Base-by-base conservation (phyloP, 208 protist genomes). In the Leishmania gerbilli region DNA sequence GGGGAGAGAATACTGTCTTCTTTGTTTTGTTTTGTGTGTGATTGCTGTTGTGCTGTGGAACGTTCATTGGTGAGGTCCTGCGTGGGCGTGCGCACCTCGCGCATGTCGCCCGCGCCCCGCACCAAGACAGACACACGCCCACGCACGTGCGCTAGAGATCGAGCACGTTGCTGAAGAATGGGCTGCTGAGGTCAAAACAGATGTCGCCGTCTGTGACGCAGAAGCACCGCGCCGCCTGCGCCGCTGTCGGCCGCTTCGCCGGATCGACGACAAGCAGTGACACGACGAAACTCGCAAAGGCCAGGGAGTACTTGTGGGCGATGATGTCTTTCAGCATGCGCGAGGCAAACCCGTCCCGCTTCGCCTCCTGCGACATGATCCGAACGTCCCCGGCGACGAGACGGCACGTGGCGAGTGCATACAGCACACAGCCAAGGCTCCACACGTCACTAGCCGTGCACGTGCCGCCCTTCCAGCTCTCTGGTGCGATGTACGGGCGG, bases 381-480 rank as follows among this genome's bases (percentile, higher is more conserved):
- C 93, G 89, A 37, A 95, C 92, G 8, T 68, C 92, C 0, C 77
- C 77, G 11, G 87, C 74, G 4, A 89, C 88, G 34, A 97, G 76
- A 24, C 93, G 90, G 0, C 87, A 84, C 34, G 93, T 95, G 19
- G 94, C 94, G 13, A 96, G 83, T 8, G 93, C 91, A 80, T 97
- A 97, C 17, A 97, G 86, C 17, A 96, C 88, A 79, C 94, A 97
- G n/a, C 93, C 94, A 51, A 95, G 84, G 64, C 92, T 91, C 93
- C 94, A 97, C 37, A 97, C 64, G 79, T 97, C 93, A 81, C 91
- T 96, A 21, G 91, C 93, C 27, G 91, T 93, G 65, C 82, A 87
- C 34, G 92, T 93, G 31, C 80, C 81, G 11, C 90, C 88, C n/a
- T 78, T 49, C 89, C 90, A 96, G 72, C 87, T 81, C 82, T 97